phyloP scores from a whole-genome alignment of 805 yeast genomes.

The Kodamaea neixiangensis region DNA sequence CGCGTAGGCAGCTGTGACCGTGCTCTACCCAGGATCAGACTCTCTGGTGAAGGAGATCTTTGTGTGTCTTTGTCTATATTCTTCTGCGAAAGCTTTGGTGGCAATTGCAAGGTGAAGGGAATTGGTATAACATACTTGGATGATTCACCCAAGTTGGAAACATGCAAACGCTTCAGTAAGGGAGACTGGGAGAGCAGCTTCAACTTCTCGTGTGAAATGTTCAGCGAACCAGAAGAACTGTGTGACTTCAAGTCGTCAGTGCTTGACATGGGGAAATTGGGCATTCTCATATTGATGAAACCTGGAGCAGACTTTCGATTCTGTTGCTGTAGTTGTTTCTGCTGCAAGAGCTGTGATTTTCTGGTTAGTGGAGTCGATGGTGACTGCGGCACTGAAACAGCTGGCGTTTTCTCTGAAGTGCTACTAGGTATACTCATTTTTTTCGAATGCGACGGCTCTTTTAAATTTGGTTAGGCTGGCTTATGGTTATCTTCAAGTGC shows the following conservation, averaged over 20 bases:
- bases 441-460: background rate
- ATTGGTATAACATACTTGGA: slow-evolving; percentile 41
- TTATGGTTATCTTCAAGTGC: background rate
- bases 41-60: slow-evolving; percentile 16
- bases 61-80: slow-evolving; percentile 17
- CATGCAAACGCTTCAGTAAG: slow-evolving; percentile 37
- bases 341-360: slow-evolving; percentile 28
- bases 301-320: slow-evolving; percentile 19
- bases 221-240: slow-evolving; percentile 22
- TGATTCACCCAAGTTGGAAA: slow-evolving; percentile 21
- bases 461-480: background rate
- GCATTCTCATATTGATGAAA: slow-evolving; percentile 22
- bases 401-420: background rate
- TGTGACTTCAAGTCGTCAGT: slow-evolving; percentile 29
- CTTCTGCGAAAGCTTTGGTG: slow-evolving; percentile 40
- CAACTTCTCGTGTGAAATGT: slow-evolving; percentile 25
- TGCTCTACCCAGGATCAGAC: slow-evolving; percentile 6
- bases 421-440: slow-evolving; percentile 1
- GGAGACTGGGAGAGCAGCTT: slow-evolving; percentile 36
- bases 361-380: slow-evolving; percentile 2
- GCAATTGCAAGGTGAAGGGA: slow-evolving; percentile 42
- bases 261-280: slow-evolving; percentile 20
- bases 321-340: slow-evolving; percentile 31
- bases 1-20: slow-evolving; percentile 15
- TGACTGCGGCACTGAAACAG: background rate